Evolutionary conservation across 1,139 yeast species (phyloP).

Genomic region (Pichia terricola): DNA sequence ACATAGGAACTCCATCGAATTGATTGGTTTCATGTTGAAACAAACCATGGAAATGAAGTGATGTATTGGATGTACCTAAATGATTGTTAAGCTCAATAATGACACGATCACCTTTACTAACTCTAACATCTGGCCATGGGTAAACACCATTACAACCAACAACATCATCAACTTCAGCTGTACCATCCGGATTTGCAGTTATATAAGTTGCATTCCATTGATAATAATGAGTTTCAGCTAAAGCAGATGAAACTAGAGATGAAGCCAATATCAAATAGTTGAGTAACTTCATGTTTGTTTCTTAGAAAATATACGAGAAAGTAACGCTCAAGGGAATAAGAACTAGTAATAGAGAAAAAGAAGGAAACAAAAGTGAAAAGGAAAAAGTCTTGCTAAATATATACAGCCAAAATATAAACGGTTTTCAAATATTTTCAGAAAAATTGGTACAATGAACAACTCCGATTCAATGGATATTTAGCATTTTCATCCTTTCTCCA

Average conservation of each 20-base stretch:
- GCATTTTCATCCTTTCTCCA: too few species aligned
- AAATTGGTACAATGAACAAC: too few species aligned
- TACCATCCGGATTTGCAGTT: conserved; percentile 69
- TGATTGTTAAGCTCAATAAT: conserved; percentile 61
- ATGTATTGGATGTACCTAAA: conserved; percentile 54
- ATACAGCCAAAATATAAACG: too few species aligned
- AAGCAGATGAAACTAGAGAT: conserved; percentile 10
- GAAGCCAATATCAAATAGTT: not conserved
- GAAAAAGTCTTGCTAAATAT: too few species aligned
- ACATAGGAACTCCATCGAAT: conserved; percentile 85
- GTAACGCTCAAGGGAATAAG: too few species aligned
- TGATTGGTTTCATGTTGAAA: conserved; percentile 64
- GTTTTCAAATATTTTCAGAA: too few species aligned
- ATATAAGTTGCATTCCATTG: conserved; percentile 73
- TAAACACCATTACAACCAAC: conserved; percentile 75
- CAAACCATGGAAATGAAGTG: conserved; percentile 87
- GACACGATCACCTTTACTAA: conserved; percentile 70
- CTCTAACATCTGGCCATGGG: conserved; percentile 76
- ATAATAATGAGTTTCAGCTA: conserved; percentile 38
- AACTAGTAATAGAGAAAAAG: too few species aligned
- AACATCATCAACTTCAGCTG: conserved; percentile 44
- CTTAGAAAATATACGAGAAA: too few species aligned
- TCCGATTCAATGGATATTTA: too few species aligned
- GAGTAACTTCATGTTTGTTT: not conserved
- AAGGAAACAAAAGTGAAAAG: too few species aligned